Percentiles rank a stretch among this genome's conserved stretches.
Evolutionary conservation across 768 basidiomycete species (phyloP).

Genomic region (Rhizopogon rudus): DNA sequence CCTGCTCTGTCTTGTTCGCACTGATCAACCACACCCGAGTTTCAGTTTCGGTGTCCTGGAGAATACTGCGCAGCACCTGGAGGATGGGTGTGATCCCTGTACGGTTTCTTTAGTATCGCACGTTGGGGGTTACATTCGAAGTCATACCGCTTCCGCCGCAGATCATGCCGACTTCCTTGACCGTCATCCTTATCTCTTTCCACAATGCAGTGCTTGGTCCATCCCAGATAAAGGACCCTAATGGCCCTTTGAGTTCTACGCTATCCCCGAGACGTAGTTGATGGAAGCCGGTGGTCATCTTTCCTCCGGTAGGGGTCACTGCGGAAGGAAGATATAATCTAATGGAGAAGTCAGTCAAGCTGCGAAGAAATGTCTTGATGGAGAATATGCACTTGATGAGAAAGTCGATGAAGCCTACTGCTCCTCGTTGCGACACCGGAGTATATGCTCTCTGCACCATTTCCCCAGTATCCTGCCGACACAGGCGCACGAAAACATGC

Average conservation of each 20-base stretch:
- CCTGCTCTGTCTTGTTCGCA: constrained; percentile 40
- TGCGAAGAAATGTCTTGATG: not conserved
- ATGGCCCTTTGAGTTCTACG: constrained; percentile 55
- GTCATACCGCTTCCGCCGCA: constrained; percentile 51
- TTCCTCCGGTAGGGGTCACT: constrained; percentile 39
- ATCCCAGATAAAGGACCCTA: constrained; percentile 52
- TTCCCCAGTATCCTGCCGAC: constrained; percentile 34
- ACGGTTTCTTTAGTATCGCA: not conserved
- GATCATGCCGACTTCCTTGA: constrained; percentile 47
- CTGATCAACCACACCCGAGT: constrained; percentile 44
- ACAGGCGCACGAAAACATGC: constrained; percentile 50
- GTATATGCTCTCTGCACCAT: constrained; percentile 56
- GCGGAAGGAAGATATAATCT: constrained; percentile 41
- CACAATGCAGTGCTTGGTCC: constrained; percentile 35
- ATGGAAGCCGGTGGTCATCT: constrained; percentile 45
- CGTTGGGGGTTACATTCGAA: not conserved
- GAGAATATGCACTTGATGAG: constrained; percentile 41
- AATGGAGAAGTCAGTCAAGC: not conserved
- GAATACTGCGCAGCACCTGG: constrained; percentile 46
- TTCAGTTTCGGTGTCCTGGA: constrained; percentile 35
- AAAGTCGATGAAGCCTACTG: constrained; percentile 44
- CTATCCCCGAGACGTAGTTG: constrained; percentile 43
- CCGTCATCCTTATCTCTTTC: constrained; percentile 28
- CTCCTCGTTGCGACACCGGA: constrained; percentile 40
- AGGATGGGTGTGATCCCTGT: constrained; percentile 53